These are phyloP conservation scores for Bolboschoenoplectus hybrid DNA, from an alignment of 202 grass and related monocot genomes.

Conservation along the genomic window DNA sequence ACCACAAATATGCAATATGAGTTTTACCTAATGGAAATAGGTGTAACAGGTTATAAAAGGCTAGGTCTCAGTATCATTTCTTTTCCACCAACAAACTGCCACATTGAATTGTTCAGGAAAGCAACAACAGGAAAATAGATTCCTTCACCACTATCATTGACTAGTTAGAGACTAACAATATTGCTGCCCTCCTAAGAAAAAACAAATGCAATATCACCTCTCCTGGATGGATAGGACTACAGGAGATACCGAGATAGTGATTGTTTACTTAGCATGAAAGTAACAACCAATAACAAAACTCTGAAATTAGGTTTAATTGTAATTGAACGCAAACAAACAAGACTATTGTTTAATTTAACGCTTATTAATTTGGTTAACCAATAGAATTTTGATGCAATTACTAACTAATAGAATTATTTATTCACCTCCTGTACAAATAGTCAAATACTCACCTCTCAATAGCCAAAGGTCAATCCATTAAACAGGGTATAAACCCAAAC, in stretches of 20 bases:
- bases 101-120: background rate
- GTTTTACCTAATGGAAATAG: background rate
- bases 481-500: background rate
- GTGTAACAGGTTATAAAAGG: background rate
- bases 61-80: background rate
- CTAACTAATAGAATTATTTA: background rate
- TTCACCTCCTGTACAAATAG: background rate
- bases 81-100: background rate
- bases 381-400: background rate
- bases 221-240: background rate
- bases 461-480: background rate
- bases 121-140: background rate
- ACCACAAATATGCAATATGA: background rate
- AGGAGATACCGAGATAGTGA: background rate
- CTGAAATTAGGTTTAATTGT: background rate
- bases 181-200: background rate
- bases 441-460: background rate
- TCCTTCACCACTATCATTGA: background rate
- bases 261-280: background rate
- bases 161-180: background rate
- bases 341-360: background rate
- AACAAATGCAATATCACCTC: background rate
- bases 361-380: constrained; percentile 4
- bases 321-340: constrained; percentile 2
- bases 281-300: background rate